Evolutionary conservation across 192 early-diverging fungal species (phyloP).

Genomic region (Phycomyces nitens): DNA sequence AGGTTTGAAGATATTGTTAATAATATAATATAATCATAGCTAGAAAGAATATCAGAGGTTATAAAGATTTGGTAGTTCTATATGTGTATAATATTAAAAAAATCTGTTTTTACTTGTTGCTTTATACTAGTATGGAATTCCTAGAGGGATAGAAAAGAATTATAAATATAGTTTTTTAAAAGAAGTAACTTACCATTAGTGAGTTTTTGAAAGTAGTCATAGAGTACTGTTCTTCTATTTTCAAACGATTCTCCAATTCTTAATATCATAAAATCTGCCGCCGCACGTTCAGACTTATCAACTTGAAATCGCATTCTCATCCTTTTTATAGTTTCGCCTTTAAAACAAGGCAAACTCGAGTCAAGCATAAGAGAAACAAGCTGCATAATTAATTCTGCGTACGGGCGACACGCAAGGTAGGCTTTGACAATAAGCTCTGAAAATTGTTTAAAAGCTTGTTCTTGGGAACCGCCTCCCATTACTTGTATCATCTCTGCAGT

Average conservation of each 20-base stretch:
- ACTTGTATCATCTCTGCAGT: conserved; percentile 96
- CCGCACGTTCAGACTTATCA: conserved; percentile 82
- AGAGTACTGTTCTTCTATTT: conserved; percentile 83
- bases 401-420: conserved; percentile 86
- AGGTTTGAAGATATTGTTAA: too few species aligned
- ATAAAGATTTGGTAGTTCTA: not conserved
- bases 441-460: conserved; percentile 84
- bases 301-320: conserved; percentile 85
- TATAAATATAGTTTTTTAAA: not conserved
- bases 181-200: conserved; percentile 59
- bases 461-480: conserved; percentile 82
- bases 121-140: conserved; percentile 13
- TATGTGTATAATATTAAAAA: too few species aligned
- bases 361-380: conserved; percentile 90
- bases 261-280: conserved; percentile 93
- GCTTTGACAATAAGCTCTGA: conserved; percentile 87
- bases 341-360: conserved; percentile 97
- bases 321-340: conserved; percentile 86
- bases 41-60: too few species aligned
- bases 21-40: too few species aligned
- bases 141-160: not conserved
- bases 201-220: conserved; percentile 81
- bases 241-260: conserved; percentile 89
- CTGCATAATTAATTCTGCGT: conserved; percentile 88
- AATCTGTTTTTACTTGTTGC: too few species aligned